Evolutionary conservation across 495 filamentous ascomycete species (phyloP), one percentile per base, ranked within the genome.

Genomic region (Evansstolkia leycettana): DNA sequence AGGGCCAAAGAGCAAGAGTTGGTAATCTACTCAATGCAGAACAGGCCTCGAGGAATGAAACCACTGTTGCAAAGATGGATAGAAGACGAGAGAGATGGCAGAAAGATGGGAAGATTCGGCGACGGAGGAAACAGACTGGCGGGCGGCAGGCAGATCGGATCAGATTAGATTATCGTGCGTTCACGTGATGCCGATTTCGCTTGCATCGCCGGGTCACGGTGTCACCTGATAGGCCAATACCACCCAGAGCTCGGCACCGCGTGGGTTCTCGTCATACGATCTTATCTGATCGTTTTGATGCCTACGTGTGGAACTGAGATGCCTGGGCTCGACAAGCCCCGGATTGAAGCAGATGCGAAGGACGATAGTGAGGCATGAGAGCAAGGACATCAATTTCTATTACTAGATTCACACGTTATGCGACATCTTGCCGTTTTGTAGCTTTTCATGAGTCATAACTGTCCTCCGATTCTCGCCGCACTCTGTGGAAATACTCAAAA

Each of bases 81-180:
- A 23, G 4, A 9, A 23, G 20, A 23, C 20, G 20, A 9, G 20
- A 4, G 11, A 31, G 29, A 31, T 14, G n/a, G 14, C 7, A 5
- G 29, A 40, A 46, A 26, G 23, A 30, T 23, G 25, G 34, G 35
- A 33, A 18, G 40, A 16, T 20, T 18, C 5, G 10, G 31, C 11
- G 6, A 6, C 3, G 23, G 5, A 24, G 20, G 26, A 34, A 31
- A 38, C 14, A 19, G 23, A 51, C 42, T 38, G 42, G 18, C 19
- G 24, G 23, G 17, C 19, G 11, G 23, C 8, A 15, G 30, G 39
- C 13, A 34, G 52, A 56, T 64, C 59, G 55, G 62, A 66, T 66
- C 56, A 60, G 62, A 66, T 65, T 50, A 55, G 48, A 55, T 55
- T 51, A 48, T 52, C 48, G 51, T 55, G 48, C 32, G 51, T 12